Percentiles rank a stretch among this genome's conserved stretches.
phyloP scores from a whole-genome alignment of 2,329 filamentous ascomycete species.

The Emergomyces orientalis region DNA sequence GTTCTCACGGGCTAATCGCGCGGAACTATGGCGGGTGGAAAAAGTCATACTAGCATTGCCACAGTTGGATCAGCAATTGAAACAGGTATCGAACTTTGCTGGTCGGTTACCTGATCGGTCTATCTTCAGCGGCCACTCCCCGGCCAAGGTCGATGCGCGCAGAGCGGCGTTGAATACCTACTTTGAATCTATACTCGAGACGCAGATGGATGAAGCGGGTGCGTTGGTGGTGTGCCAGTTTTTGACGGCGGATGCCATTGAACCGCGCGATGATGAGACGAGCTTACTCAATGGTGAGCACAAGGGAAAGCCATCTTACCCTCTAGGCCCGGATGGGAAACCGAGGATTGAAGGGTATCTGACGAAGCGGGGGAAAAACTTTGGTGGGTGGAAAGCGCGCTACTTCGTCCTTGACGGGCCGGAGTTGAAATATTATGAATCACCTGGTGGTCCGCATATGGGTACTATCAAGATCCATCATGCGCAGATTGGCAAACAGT shows the following conservation, averaged over 20 bases:
- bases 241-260: conserved; percentile 59
- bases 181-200: conserved; percentile 75
- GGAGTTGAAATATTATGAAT: conserved; percentile 80
- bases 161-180: conserved; percentile 73
- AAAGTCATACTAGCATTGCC: conserved; percentile 76
- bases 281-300: conserved; percentile 37
- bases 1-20: conserved; percentile 58
- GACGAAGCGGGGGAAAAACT: conserved; percentile 96
- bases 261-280: conserved; percentile 44
- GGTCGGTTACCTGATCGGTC: conserved; percentile 67
- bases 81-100: conserved; percentile 57
- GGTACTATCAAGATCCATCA: conserved; percentile 86
- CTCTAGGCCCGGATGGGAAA: conserved; percentile 52
- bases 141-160: conserved; percentile 83
- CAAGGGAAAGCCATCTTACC: conserved; percentile 26
- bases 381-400: conserved; percentile 92
- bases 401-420: conserved; percentile 62
- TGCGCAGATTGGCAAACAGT: conserved; percentile 91
- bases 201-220: conserved; percentile 64
- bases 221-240: conserved; percentile 81
- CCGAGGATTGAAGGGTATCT: conserved; percentile 79
- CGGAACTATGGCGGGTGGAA: conserved; percentile 87
- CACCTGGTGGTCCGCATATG: conserved; percentile 77
- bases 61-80: conserved; percentile 73
- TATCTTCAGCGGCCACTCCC: conserved; percentile 85